A percentile compares a stretch with the other conserved stretches of the same genome.
These are phyloP conservation scores for Astrephomene gubernaculifera DNA, from an alignment of 139 green algal genomes.

Conservation along the genomic window DNA sequence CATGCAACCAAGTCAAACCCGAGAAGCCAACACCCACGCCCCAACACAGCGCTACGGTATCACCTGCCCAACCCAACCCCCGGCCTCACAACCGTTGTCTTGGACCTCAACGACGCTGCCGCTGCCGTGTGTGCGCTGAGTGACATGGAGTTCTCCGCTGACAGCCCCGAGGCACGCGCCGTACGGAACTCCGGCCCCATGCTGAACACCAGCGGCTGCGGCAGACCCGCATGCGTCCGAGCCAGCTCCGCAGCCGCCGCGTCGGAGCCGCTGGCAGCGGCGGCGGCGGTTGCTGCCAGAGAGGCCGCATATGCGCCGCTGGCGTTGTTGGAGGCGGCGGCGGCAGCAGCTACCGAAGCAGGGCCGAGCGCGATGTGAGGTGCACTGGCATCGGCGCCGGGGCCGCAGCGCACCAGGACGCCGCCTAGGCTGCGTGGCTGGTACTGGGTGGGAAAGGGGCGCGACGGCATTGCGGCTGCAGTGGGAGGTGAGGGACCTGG, in stretches of 20 bases:
- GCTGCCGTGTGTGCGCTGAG: constrained; percentile 17
- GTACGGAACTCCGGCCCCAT: constrained; percentile 21
- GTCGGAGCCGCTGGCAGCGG: not conserved
- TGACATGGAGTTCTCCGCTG: constrained; percentile 1
- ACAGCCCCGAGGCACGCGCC: not conserved
- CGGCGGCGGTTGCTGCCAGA: not conserved
- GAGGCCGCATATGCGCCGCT: not conserved
- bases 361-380: not conserved
- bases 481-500: no score
- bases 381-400: no score
- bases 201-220: constrained; percentile 38
- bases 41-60: no score
- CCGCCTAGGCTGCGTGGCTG: constrained; percentile 26
- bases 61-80: no score
- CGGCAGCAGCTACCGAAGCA: not conserved
- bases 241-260: not conserved
- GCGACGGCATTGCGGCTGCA: not conserved
- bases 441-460: constrained; percentile 26
- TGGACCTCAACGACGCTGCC: not conserved
- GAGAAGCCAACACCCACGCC: no score
- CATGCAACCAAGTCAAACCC: no score
- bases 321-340: not conserved
- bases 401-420: not conserved
- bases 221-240: constrained; percentile 15
- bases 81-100: no score